Percentiles rank a stretch among this genome's conserved stretches.
These are phyloP conservation scores for Crotalaria pallida DNA, from an alignment of 306 rosid genomes.

Conservation along the genomic window DNA sequence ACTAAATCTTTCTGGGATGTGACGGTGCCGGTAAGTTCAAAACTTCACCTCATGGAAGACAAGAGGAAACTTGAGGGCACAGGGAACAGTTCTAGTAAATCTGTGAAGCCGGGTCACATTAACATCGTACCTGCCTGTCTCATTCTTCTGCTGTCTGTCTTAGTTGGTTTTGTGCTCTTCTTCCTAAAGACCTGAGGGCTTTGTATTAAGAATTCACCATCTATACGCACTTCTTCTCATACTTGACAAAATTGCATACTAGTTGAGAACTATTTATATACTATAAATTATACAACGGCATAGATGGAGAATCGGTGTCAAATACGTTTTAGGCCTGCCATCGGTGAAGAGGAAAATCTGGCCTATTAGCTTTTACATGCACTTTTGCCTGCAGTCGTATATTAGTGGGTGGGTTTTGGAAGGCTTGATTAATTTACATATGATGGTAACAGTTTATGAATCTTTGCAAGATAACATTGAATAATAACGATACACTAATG, in stretches of 20 bases:
- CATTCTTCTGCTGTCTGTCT: constrained; percentile 49
- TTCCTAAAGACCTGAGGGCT: constrained; percentile 25
- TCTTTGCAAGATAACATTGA: not conserved
- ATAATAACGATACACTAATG: not conserved
- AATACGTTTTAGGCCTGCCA: not conserved
- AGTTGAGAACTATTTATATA: not conserved
- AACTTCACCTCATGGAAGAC: constrained; percentile 22
- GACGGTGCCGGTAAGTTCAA: constrained; percentile 36
- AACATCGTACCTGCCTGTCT: constrained; percentile 43
- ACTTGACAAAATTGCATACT: not conserved
- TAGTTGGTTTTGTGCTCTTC: constrained; percentile 47
- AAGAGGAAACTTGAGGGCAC: constrained; percentile 26
- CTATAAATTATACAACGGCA: not conserved
- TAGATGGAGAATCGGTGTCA: not conserved
- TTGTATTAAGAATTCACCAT: not conserved
- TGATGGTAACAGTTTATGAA: not conserved
- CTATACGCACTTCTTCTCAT: not conserved
- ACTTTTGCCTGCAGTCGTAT: not conserved
- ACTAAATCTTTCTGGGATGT: constrained; percentile 69
- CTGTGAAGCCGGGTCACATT: constrained; percentile 23
- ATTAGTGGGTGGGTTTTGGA: not conserved
- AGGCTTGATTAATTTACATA: not conserved
- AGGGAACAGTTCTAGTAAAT: constrained; percentile 22
- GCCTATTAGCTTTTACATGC: not conserved
- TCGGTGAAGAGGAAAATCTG: not conserved